Percentiles rank a stretch among this genome's conserved stretches.
Conservation (phyloP, 306 rosid genomes). For the Acacia acuminata region DNA sequence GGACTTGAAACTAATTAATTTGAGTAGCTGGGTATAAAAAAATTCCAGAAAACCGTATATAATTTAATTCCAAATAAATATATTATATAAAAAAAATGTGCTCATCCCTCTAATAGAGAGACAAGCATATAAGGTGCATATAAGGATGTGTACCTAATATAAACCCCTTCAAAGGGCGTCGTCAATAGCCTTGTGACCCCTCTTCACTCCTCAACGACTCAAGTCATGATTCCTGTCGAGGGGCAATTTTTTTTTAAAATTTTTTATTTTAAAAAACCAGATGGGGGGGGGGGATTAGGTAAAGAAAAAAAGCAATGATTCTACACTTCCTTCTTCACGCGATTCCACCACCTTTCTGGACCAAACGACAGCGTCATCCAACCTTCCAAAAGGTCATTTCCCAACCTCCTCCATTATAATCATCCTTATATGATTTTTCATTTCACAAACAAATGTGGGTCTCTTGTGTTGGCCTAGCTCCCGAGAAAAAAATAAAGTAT, state of each 20-base stretch:
- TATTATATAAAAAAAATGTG: no score
- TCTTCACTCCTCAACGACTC: not conserved
- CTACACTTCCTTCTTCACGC: not conserved
- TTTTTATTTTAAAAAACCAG: no score
- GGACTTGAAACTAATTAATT: no score
- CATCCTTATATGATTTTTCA: not conserved
- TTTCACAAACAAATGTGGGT: not conserved
- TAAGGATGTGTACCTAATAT: no score
- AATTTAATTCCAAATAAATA: no score
- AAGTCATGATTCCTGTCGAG: not conserved
- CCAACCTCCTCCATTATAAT: not conserved
- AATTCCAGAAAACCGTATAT: no score
- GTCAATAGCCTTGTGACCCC: not conserved
- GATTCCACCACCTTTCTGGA: not conserved
- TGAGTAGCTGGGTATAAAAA: no score
- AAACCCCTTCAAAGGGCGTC: not conserved
- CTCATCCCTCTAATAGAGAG: no score
- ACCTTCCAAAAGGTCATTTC: not conserved
- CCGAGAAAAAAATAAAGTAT: no score
- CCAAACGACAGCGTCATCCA: not conserved
- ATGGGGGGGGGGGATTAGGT: no score
- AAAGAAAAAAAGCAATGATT: not conserved
- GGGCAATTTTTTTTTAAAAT: not conserved
- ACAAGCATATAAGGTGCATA: no score
- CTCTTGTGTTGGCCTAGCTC: not conserved